Percentiles rank a stretch among this genome's conserved stretches.
phyloP scores from a whole-genome alignment of 352 stramenopile species.

The Globisporangium uncinulatum region DNA sequence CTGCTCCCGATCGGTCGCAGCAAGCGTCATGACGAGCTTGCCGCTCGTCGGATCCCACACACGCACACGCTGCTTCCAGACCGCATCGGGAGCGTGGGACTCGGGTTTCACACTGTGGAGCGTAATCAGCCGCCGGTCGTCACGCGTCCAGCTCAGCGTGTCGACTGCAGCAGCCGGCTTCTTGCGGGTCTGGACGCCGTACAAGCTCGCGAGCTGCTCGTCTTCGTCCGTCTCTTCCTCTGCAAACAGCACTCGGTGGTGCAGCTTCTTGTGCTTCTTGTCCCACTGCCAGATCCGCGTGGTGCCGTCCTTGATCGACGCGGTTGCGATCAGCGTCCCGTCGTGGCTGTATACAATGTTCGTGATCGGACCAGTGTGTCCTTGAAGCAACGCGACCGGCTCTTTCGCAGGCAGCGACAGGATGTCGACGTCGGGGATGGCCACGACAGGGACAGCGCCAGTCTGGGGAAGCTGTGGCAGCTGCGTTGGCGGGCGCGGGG shows the following conservation, averaged over 20 bases:
- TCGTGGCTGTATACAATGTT: conserved; percentile 91
- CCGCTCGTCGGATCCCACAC: conserved; percentile 55
- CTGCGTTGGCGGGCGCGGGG: conserved; percentile 23
- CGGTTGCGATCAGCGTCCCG: conserved; percentile 90
- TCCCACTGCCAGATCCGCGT: conserved; percentile 64
- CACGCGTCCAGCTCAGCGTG: conserved; percentile 54
- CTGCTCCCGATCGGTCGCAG: conserved; percentile 47
- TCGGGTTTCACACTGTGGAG: conserved; percentile 65
- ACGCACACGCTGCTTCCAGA: conserved; percentile 59
- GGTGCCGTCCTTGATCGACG: conserved; percentile 92
- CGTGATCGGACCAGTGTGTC: conserved; percentile 91
- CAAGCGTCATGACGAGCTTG: conserved; percentile 55
- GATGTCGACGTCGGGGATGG: conserved; percentile 41
- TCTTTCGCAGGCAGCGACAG: conserved; percentile 37
- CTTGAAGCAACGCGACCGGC: conserved; percentile 63
- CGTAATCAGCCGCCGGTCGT: conserved; percentile 59
- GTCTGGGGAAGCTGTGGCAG: conserved; percentile 49
- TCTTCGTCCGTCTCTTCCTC: conserved; percentile 42
- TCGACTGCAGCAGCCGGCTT: conserved; percentile 46
- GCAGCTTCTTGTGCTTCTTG: conserved; percentile 52
- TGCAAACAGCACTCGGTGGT: conserved; percentile 38
- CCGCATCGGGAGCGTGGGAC: conserved; percentile 31
- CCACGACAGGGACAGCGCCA: conserved; percentile 25
- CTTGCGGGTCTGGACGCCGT: conserved; percentile 36
- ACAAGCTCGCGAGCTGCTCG: conserved; percentile 37